Percentiles rank a stretch among this genome's conserved stretches.
Evolutionary conservation across 192 early-diverging fungal species (phyloP).

Genomic region (Gonapodya prolifera): DNA sequence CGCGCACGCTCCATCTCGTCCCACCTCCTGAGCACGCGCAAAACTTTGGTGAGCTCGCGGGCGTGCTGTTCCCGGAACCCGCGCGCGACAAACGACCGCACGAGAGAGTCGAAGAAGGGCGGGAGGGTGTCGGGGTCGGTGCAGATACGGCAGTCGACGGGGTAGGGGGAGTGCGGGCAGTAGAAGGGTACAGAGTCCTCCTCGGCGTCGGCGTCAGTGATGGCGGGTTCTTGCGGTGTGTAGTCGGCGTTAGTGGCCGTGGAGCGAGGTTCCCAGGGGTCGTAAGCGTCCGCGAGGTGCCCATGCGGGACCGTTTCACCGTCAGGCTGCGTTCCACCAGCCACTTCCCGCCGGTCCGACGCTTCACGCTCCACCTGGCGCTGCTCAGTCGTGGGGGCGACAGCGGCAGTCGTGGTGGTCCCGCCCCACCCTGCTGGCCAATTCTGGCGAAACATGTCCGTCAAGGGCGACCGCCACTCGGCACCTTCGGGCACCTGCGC

Average conservation of each 20-base stretch:
- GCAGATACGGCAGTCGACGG: neutral
- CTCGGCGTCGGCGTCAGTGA: too few relatives aligned
- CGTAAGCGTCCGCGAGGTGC: too few relatives aligned
- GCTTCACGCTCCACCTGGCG: neutral
- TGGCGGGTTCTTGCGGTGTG: neutral
- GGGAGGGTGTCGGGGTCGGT: neutral
- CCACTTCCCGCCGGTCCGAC: neutral
- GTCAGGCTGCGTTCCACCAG: neutral
- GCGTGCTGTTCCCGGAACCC: neutral
- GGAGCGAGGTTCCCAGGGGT: too few relatives aligned
- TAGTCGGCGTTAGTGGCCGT: too few relatives aligned
- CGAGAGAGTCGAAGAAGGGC: neutral
- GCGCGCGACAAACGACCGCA: neutral
- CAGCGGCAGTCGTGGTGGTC: neutral
- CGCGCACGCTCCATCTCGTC: neutral
- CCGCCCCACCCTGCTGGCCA: neutral
- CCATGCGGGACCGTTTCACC: neutral
- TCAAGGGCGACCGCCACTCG: neutral
- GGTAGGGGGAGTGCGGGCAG: neutral
- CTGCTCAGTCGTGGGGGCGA: too few relatives aligned
- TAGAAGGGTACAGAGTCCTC: too few relatives aligned
- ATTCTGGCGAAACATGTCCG: neutral
- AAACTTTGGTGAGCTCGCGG: neutral
- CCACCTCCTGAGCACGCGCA: neutral
- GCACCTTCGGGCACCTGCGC: neutral